Base-by-base conservation (phyloP, 441 rosid species). In the Bruguiera hainesii region DNA sequence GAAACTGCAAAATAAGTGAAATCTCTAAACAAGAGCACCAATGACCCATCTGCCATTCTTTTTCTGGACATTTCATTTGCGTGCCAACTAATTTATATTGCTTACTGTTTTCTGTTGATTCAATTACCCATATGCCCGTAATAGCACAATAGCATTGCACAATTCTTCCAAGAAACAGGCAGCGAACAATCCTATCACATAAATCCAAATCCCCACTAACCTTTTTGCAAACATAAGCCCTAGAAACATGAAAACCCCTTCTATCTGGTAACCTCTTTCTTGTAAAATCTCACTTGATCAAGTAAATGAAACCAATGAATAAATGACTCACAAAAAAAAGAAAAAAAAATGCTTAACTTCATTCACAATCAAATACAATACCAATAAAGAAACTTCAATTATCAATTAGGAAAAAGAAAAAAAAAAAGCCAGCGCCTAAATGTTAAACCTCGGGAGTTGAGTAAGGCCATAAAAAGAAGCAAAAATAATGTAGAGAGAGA, bases 301-400 rank as follows among this genome's bases (percentile, higher is more conserved):
- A 78, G 68, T 59, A 71, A 61, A 37, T 58, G 63, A 72, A 58
- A 62, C 56, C 50, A 30, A 70, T 19, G 11, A 63, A 42, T 28
- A 68, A 63, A 71, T 59, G 30, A 55, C n/a, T 21, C 71, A 39
- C 48, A 2, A 9, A 37, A 9, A 9, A 10, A 37, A 10, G 0
- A 37, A 10, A 37, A 39, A 39, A 39, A 76, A 76, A 82, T 68
- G 55, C 73, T 61, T 73, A 71, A 50, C 74, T 75, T 73, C 63
- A 35, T 63, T 49, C 21, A 50, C 75, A 69, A 71, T 68, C 74
- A 70, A 80, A 67, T 64, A 64, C 37, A 21, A 61, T 15, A 62
- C 31, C 20, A 51, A 48, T 13, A 39, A 15, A 68, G 37, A 33
- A 56, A 51, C 61, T 67, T 65, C 51, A 59, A 23, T 25, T 20